phyloP scores from a whole-genome alignment of 192 early-diverging fungal genomes.

The Mortierella antarctica region DNA sequence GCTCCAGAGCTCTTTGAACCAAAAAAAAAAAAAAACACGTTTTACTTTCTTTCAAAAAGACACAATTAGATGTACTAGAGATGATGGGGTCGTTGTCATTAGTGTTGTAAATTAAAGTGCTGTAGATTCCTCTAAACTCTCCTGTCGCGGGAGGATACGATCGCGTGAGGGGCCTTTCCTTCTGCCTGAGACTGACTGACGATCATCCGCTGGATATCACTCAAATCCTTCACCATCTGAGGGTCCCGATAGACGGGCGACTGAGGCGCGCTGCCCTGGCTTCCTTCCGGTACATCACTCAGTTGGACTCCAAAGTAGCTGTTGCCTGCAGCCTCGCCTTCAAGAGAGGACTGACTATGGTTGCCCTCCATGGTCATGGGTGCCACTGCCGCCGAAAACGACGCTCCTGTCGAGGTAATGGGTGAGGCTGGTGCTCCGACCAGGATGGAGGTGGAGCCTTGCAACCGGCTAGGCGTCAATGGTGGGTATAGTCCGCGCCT shows the following conservation, averaged over 20 bases:
- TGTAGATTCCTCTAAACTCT: too few relatives aligned
- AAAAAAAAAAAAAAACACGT: too few relatives aligned
- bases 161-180: conserved; percentile 35
- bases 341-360: neutral
- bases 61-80: too few relatives aligned
- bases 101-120: too few relatives aligned
- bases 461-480: conserved; percentile 13
- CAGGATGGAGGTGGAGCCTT: conserved; percentile 17
- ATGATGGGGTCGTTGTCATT: too few relatives aligned
- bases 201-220: conserved; percentile 28
- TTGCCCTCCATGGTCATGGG: neutral
- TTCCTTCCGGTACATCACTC: neutral
- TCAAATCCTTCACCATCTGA: conserved; percentile 31
- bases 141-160: neutral
- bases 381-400: conserved; percentile 7
- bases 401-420: neutral
- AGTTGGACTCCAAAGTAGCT: neutral
- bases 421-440: conserved; percentile 14
- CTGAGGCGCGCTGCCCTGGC: neutral
- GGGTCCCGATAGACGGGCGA: conserved; percentile 16
- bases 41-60: too few relatives aligned
- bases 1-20: too few relatives aligned
- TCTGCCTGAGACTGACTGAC: conserved; percentile 10
- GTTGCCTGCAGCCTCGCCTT: neutral
- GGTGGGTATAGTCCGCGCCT: conserved; percentile 23